These are phyloP conservation scores for Exophiala calicioides DNA, from an alignment of 2,329 filamentous ascomycete species.

Conservation along the genomic window DNA sequence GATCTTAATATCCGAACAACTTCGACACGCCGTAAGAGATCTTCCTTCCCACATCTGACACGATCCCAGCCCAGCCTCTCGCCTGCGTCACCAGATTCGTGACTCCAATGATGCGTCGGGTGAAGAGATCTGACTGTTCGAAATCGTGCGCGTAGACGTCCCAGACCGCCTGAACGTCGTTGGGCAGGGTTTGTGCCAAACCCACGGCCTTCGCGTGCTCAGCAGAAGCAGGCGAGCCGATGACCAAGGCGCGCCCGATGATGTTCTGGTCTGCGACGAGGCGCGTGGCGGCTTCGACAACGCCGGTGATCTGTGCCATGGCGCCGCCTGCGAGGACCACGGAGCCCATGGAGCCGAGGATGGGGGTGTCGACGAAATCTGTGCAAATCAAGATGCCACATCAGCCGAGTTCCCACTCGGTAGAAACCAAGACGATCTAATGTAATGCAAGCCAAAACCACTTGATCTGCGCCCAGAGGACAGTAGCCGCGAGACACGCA, in stretches of 20 bases:
- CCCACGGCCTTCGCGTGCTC: constrained; percentile 30
- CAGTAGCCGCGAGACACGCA: not conserved
- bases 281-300: constrained; percentile 64
- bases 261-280: constrained; percentile 61
- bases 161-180: constrained; percentile 48
- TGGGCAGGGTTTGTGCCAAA: constrained; percentile 19
- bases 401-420: not conserved
- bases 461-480: no score
- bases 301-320: constrained; percentile 57
- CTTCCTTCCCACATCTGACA: constrained; percentile 22
- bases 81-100: constrained; percentile 48
- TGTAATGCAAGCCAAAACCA: no score
- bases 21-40: constrained; percentile 11
- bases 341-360: constrained; percentile 52
- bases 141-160: constrained; percentile 64
- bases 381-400: not conserved
- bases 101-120: constrained; percentile 54
- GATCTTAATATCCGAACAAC: constrained; percentile 18
- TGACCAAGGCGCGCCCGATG: constrained; percentile 57
- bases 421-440: no score
- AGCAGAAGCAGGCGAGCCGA: constrained; percentile 59
- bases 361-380: constrained; percentile 64
- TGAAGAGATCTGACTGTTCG: constrained; percentile 58
- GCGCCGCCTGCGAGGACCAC: constrained; percentile 59
- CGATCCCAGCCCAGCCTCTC: constrained; percentile 58